Base-by-base conservation (phyloP, 306 rosid species). In the Lagenaria siceraria region DNA sequence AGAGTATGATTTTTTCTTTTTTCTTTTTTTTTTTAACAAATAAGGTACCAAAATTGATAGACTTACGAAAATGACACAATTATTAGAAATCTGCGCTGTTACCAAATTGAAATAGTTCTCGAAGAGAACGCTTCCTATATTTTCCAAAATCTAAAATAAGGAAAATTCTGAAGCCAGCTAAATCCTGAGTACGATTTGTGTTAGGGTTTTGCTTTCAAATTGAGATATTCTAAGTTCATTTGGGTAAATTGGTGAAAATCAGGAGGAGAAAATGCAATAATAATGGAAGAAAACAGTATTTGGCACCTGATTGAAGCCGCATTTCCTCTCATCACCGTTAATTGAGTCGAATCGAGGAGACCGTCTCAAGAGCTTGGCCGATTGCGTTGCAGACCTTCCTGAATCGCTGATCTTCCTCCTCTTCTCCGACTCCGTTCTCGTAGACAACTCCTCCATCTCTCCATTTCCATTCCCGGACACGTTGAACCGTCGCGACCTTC, bases 401-500 rank as follows among this genome's bases (percentile, higher is more conserved):
- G 31, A 38, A 66, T 4, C 48, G 10, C 29, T 40, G 18, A 54
- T 52, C 82, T 25, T 42, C 48, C 48, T 51, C n/a, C 27, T 29
- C 78, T 36, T 80, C 40, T 60, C 35, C 72, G 5, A 9, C 35
- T 61, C 59, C 61, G 58, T 4, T 1, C 7, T 19, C 0, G 2
- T 36, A 36, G 36, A 74, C 21, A 48, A 38, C 46, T 24, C 24
- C 53, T 46, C 52, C 54, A 15, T 29, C 55, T 22, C 55, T 22
- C 51, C 75, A 21, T 13, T 70, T 6, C 22, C 31, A 15, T 38
- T 8, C 54, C 35, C 54, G n/a, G 74, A 68, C 19, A 73, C 65
- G 18, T 78, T 36, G 0, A 84, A 70, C 11, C 87, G 75, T 19
- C 81, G 81, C 36, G 90, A 90, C 78, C 82, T 84, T 69, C 86